phyloP scores from a whole-genome alignment of 352 stramenopile species.

The Bremia lactucae region DNA sequence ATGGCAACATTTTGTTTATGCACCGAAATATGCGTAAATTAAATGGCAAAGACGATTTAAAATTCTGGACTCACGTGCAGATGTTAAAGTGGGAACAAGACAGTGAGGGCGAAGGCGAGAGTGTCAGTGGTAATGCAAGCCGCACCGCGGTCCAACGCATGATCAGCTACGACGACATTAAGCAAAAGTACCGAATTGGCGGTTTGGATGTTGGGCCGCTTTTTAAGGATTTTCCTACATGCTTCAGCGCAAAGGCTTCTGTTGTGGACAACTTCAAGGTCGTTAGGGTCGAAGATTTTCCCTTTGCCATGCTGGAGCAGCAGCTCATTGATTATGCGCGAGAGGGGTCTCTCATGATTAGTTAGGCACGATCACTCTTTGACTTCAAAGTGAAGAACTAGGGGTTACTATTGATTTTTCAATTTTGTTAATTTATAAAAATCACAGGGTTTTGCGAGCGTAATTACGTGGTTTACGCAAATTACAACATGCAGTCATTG shows the following conservation, averaged over 20 bases:
- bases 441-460: too few species aligned
- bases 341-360: constrained; percentile 27
- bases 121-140: constrained; percentile 7
- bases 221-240: constrained; percentile 42
- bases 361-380: constrained; percentile 6
- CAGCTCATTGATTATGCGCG: constrained; percentile 42
- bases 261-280: constrained; percentile 32
- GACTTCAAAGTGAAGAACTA: too few species aligned
- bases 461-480: too few species aligned
- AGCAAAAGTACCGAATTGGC: constrained; percentile 31
- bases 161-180: constrained; percentile 38
- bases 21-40: constrained; percentile 72
- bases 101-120: background rate
- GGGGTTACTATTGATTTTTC: too few species aligned
- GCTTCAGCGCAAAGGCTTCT: constrained; percentile 34
- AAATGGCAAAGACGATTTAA: constrained; percentile 27
- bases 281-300: constrained; percentile 26
- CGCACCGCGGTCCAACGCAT: constrained; percentile 15
- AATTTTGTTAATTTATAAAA: too few species aligned
- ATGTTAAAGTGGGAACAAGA: constrained; percentile 28
- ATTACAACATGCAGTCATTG: too few species aligned
- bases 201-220: constrained; percentile 30
- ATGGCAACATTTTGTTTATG: constrained; percentile 49
- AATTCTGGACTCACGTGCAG: constrained; percentile 37
- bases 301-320: constrained; percentile 38